Evolutionary conservation across 169 alveolate genomes (phyloP).

Genomic region (Blepharisma undulans): DNA sequence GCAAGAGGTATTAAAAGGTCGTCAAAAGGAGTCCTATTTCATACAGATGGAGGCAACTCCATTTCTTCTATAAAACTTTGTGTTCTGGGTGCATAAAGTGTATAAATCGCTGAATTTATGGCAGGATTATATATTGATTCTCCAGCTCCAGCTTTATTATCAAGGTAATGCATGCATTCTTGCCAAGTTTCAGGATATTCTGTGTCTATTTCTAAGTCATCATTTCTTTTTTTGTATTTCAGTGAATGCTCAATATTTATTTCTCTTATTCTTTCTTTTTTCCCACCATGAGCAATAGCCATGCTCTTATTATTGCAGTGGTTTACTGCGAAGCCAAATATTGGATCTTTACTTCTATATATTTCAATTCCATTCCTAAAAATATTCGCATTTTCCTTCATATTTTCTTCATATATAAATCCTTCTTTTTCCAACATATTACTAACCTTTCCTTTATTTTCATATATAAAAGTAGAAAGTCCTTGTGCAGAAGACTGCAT

Average conservation of each 20-base stretch:
- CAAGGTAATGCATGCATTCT: slow-evolving; percentile 11
- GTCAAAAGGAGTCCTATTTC: slow-evolving; percentile 13
- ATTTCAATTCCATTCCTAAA: slow-evolving; percentile 32
- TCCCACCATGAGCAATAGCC: background rate
- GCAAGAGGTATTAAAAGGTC: background rate
- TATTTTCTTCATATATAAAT: slow-evolving; percentile 3
- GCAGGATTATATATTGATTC: slow-evolving; percentile 8
- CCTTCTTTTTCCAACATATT: background rate
- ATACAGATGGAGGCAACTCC: slow-evolving; percentile 7
- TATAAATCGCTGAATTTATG: background rate
- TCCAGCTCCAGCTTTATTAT: background rate
- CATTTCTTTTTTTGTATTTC: background rate
- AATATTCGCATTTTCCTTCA: slow-evolving; percentile 18
- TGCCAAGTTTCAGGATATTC: slow-evolving; percentile 11
- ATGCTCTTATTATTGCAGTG: slow-evolving; percentile 5
- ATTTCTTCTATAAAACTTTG: background rate
- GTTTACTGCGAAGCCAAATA: slow-evolving; percentile 18
- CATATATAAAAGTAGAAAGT: slow-evolving; percentile 8
- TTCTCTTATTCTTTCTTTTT: slow-evolving; percentile 20
- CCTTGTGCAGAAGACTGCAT: slow-evolving; percentile 16
- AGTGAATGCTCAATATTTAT: slow-evolving; percentile 19
- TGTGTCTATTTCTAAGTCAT: background rate
- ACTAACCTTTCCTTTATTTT: background rate
- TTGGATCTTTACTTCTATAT: slow-evolving; percentile 22
- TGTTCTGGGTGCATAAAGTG: background rate